Evolutionary conservation across 1,284 basidiomycete species (phyloP), one percentile per base, ranked within the genome.

Genomic region (Stygiomarasmius scandens): DNA sequence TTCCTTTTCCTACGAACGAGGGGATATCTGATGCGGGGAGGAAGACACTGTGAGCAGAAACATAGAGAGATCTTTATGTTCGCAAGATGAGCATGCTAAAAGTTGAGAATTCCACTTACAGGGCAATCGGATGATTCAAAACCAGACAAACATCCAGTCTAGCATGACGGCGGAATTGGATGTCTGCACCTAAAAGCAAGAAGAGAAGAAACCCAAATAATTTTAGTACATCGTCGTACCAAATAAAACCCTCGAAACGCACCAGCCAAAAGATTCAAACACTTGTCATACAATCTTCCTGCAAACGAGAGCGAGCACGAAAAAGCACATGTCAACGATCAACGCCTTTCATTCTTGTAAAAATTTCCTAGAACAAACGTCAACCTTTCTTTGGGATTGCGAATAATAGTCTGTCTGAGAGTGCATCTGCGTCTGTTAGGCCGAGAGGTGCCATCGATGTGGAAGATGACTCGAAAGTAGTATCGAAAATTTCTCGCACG

Each of bases 381-480:
- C 34, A 59, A 90, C 96, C 96, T 85, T 99, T 99, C 80, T 99
- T 99, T 1, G 96, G 96, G 66, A 99, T 93, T 5, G 96, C 96
- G 68, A 99, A 96, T 32, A 99, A 79, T 58, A 98, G 70, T 49
- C 96, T 86, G 47, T 82, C 81, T 55, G 83, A 74, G 44, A 86
- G 73, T 19, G 78, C 66, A 61, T 84, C 81, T 29, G 72, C 58
- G 69, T 83, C 84, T 84, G 52, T 48, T 23, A 24, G 46, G 9
- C 23, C 23, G 22, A 48, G 11, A 41, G 38, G 16, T 41, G 38
- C 16, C 38, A 41, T 16, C n/a, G 38, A 41, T 41, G 4, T 41
- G 11, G n/a, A 9, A 5, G 38, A 41, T 9, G 16, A n/a, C 38
- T 6, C 29, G 29, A 32, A 32, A 32, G 29, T n/a, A n/a, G n/a